Base-by-base conservation (phyloP, 148 eudicot genomes). In the Amaranthus cruentus region DNA sequence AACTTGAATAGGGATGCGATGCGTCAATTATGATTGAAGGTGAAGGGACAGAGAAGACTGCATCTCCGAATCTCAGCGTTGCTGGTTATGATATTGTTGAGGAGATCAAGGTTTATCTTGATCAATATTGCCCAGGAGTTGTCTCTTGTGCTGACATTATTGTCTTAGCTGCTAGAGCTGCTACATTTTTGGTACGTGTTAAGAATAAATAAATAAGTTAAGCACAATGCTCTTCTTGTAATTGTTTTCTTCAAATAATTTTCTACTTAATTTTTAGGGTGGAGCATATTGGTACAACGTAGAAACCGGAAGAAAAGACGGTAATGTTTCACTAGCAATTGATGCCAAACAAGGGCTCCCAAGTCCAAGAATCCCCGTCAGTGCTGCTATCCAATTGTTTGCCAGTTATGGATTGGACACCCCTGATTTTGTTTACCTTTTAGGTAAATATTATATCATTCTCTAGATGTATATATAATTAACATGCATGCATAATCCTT, bases 101-200 rank as follows among this genome's bases (percentile, higher is more conserved):
- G 57, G 82, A 74, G 6, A 81, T 81, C 2, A 84, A 88, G 66
- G 81, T 76, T n/a, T 78, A 80, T 3, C 46, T 85, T 1, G 91
- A 87, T 28, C 74, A 50, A 59, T 44, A 52, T 0, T 87, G 88
- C 46, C 83, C 81, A 1, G 91, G 87, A 4, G 78, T 87, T 0
- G 91, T 87, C 48, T 87, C 91, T 12, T 87, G 91, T 70, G 88
- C 91, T 44, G 88, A 87, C 52, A 84, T 85, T 6, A 73, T 87
- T 9, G 63, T 62, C 13, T 75, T 85, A 69, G 84, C 87, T 0
- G 77, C 87, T 4, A 80, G 91, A 71, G 77, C 82, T 54, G 85
- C 86, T 14, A 79, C 71, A 12, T 78, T 58, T 65, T 69, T 78
- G 74, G 81, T 78, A 73, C 54, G 67, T 21, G 7, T 9, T 9